Evolutionary conservation across 2,329 filamentous ascomycete genomes (phyloP), one percentile per base, ranked within the genome.

Genomic region (Atkinsonella texensis): DNA sequence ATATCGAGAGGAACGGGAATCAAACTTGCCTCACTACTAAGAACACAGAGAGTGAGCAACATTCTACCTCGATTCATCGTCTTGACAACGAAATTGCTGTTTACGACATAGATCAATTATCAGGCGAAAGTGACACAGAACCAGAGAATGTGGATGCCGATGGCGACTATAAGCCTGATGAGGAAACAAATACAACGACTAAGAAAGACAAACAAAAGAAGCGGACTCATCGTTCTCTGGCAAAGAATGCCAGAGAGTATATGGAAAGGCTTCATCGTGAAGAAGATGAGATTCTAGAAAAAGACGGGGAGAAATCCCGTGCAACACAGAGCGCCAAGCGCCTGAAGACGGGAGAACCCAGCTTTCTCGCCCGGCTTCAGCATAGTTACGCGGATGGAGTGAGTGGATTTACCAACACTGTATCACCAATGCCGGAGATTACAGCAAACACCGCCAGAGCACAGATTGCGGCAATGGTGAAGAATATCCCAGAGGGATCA

Each of bases 391-490:
- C 28, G 20, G 20, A n/a, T 31, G 20, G 43, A 45, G 11, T 45
- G 17, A 9, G 23, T 18, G 31, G 32, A n/a, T 39, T n/a, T 13
- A 18, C 15, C 11, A 38, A 12, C 35, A 38, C 4, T 38, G 35
- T 13, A 7, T 12, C 15, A 4, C 35, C 42, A 3, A 45, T 51
- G 49, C 53, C 51, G 3, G 18, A 17, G 2, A 45, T 55, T 15
- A 13, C 28, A 17, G 54, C 54, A 1, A 8, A 28, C 1, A 56
- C 51, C 7, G 46, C 51, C 13, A 33, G 20, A 4, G 31, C 50
- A 7, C 54, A 56, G 31, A 48, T 56, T 13, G 39, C 35, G 2
- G 8, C 41, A 23, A 18, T 62, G 0, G 52, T 5, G 1, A 20
- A 46, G 0, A 46, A 23, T 1, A 58, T 64, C 0, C 61, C 62